A percentile compares a stretch with the other conserved stretches of the same genome.
Conservation (phyloP, 257 asterid species). For the Nicotiana otophora region DNA sequence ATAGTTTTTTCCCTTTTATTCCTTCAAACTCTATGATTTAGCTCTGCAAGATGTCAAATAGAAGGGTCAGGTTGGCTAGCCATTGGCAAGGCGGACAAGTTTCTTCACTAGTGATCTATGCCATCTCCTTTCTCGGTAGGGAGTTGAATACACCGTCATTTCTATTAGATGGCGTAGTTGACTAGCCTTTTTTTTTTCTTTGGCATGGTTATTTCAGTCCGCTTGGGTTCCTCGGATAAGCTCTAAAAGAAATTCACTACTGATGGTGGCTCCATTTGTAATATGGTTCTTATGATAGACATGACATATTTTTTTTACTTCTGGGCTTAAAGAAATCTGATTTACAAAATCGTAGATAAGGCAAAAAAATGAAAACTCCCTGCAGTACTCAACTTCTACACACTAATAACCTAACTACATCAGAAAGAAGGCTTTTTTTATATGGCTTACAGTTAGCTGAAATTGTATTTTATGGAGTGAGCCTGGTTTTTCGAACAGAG, state of each 20-base stretch:
- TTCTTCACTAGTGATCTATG: not conserved
- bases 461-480: not conserved
- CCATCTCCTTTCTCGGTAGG: not conserved
- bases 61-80: not conserved
- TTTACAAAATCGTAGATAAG: not conserved
- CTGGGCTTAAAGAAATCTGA: not conserved
- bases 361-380: not conserved
- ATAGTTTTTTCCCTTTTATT: not conserved
- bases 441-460: not conserved
- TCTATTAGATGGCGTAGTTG: not conserved
- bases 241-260: not conserved
- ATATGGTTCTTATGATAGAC: not conserved
- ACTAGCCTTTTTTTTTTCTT: not conserved
- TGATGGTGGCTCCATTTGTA: not conserved
- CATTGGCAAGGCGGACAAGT: not conserved
- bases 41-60: not conserved
- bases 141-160: not conserved
- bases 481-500: not conserved
- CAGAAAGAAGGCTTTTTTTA: not conserved
- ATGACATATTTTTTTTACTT: not conserved
- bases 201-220: not conserved
- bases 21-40: not conserved
- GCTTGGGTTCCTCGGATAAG: not conserved
- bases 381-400: not conserved
- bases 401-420: not conserved